phyloP scores from a whole-genome alignment of 1,284 basidiomycete species.

The Ceratobasidium theobromae region DNA sequence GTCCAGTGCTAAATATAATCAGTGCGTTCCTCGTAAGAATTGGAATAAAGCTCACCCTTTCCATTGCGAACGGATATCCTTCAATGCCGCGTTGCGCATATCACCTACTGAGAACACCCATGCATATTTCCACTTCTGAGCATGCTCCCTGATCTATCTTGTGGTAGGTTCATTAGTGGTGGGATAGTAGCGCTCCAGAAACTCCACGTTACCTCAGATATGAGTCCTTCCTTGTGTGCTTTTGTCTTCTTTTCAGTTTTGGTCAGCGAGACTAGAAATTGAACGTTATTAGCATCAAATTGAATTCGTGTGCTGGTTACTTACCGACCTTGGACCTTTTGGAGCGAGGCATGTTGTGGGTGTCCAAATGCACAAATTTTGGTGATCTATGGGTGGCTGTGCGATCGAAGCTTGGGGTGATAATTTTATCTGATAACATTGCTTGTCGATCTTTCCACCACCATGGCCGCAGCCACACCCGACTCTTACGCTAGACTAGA shows the following conservation, averaged over 20 bases:
- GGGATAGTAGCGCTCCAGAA: not conserved
- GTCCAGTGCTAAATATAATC: slow-evolving; percentile 60
- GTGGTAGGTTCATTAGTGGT: not conserved
- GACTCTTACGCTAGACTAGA: slow-evolving; percentile 49
- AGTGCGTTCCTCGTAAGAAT: not conserved
- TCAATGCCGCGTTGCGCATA: slow-evolving; percentile 93
- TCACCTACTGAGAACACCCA: slow-evolving; percentile 95
- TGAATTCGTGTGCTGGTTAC: slow-evolving; percentile 39
- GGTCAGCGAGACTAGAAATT: slow-evolving; percentile 35
- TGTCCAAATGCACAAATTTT: slow-evolving; percentile 19
- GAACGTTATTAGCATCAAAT: not conserved
- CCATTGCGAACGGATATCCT: slow-evolving; percentile 93
- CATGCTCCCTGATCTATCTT: slow-evolving; percentile 67
- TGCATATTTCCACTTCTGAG: slow-evolving; percentile 89
- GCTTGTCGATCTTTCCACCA: slow-evolving; percentile 1
- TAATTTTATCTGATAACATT: slow-evolving; percentile 24
- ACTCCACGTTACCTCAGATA: slow-evolving; percentile 65
- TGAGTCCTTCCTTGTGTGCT: slow-evolving; percentile 78
- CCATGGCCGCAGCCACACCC: slow-evolving; percentile 10
- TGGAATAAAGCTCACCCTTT: slow-evolving; percentile 66
- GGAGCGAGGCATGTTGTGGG: slow-evolving; percentile 75
- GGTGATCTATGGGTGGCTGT: slow-evolving; percentile 13
- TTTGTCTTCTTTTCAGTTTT: slow-evolving; percentile 55
- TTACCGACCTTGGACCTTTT: slow-evolving; percentile 81
- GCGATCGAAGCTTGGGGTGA: not conserved